phyloP scores from a whole-genome alignment of 331 rosid genomes.

The Arachis monticola region DNA sequence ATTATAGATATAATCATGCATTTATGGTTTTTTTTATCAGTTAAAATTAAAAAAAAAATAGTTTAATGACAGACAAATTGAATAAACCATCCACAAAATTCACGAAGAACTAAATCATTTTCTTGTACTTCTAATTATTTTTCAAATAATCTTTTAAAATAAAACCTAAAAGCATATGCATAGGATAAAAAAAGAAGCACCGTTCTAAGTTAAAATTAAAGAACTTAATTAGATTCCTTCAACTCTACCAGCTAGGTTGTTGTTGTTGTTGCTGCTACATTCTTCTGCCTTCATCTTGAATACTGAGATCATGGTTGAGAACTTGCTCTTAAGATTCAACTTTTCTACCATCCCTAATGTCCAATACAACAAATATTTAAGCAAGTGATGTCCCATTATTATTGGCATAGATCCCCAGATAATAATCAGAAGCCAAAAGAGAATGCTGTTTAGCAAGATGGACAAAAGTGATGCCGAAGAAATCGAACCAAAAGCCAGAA shows the following conservation, averaged over 20 bases:
- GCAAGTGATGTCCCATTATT: not conserved
- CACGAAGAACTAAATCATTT: too few species aligned
- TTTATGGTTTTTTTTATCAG: too few species aligned
- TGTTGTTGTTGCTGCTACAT: too few species aligned
- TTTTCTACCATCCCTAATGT: not conserved
- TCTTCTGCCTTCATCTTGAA: not conserved
- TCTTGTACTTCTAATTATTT: too few species aligned
- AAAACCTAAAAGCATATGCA: too few species aligned
- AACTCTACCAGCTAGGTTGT: not conserved
- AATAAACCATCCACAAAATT: too few species aligned
- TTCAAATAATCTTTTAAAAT: too few species aligned
- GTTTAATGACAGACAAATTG: too few species aligned
- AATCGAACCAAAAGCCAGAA: slow-evolving; percentile 28
- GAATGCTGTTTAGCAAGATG: not conserved
- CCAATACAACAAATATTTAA: not conserved
- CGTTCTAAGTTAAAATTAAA: too few species aligned
- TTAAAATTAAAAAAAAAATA: too few species aligned
- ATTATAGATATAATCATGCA: too few species aligned
- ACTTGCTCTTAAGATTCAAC: not conserved
- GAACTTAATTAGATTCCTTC: not conserved
- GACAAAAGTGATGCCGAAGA: slow-evolving; percentile 34
- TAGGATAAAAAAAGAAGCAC: too few species aligned
- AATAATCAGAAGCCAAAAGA: not conserved
- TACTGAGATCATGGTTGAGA: not conserved
- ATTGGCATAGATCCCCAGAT: not conserved